phyloP scores from a whole-genome alignment of 2,329 filamentous ascomycete species.

The Chrysoporthe austroafricana region DNA sequence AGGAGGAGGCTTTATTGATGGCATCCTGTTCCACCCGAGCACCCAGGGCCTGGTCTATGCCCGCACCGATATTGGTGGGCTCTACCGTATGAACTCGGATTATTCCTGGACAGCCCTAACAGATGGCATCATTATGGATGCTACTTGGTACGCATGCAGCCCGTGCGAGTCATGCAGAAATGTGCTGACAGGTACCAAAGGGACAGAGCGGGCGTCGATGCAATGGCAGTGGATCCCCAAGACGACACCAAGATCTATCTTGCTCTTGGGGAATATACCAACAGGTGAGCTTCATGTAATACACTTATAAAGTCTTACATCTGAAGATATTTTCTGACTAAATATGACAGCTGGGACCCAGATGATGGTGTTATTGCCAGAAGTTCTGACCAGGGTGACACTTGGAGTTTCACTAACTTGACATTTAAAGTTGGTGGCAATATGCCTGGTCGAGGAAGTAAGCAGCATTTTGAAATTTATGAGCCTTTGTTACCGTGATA shows the following conservation, averaged over 20 bases:
- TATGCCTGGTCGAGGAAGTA: conserved; percentile 61
- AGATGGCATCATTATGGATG: conserved; percentile 24
- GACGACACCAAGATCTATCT: conserved; percentile 56
- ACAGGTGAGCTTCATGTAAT: conserved; percentile 39
- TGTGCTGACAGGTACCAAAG: conserved; percentile 34
- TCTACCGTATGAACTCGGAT: conserved; percentile 58
- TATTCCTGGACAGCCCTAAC: conserved; percentile 38
- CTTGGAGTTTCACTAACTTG: conserved; percentile 53
- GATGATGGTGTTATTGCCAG: conserved; percentile 58
- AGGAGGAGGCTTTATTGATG: conserved; percentile 60
- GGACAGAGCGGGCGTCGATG: conserved; percentile 61
- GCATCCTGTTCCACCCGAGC: conserved; percentile 60
- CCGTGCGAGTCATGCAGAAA: not conserved
- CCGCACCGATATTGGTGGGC: conserved; percentile 60
- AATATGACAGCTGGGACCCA: conserved; percentile 47
- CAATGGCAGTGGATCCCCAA: conserved; percentile 58
- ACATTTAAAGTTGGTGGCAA: conserved; percentile 66
- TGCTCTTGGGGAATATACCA: conserved; percentile 63
- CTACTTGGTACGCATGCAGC: conserved; percentile 19
- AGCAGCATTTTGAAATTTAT: not conserved
- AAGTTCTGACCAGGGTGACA: conserved; percentile 56
- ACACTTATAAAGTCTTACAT: too few relatives aligned
- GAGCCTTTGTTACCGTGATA: too few relatives aligned
- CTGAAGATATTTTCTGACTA: not conserved
- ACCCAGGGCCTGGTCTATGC: conserved; percentile 56